Base-by-base conservation (phyloP, 371 early-diverging fungal genomes). In the Mortierella sp. region DNA sequence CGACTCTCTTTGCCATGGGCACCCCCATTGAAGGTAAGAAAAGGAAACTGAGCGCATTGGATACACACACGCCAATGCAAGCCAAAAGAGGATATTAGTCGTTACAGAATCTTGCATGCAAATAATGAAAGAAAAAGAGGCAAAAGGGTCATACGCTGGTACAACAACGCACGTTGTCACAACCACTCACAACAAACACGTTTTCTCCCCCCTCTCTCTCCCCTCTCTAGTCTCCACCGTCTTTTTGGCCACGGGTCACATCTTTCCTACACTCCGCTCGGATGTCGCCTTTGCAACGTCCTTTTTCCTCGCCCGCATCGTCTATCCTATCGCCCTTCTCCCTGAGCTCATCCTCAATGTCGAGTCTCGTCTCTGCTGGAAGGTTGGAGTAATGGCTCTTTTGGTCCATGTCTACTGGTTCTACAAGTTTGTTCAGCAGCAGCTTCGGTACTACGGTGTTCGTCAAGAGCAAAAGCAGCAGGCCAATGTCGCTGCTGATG, bases 331-430 rank as follows among this genome's bases (percentile, higher is more conserved):
- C 6, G 74, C 73, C 24, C 71, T 83, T n/a, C 69, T 83, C 6
- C 84, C 84, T 2, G 84, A 83, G 55, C 72, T 83, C 57, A 73
- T 74, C 31, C 69, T 80, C 16, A 80, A 83, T 59, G 80, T 80
- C 28, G 84, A 83, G 53, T 70, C 80, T 40, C 77, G 80, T 8
- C 34, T 83, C 34, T 73, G 76, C 69, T 83, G 80, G 84, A 80
- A 80, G 71, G 84, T 83, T 26, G 75, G 50, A 0, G n/a, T 71
- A 11, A 71, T 75, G 64, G 82, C 86, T 0, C 72, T 85, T 9
- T 19, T 77, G 44, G 69, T 85, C 50, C 86, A 85, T 59, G 44
- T 85, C 28, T 71, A 85, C 70, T 85, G 86, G 86, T 81, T 85
- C 72, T 53, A 69, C 21, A 78, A 78, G 73, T 81, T 85, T 72